phyloP scores from a whole-genome alignment of 2,329 filamentous ascomycete genomes.

The Pseudogymnoascus sp. region DNA sequence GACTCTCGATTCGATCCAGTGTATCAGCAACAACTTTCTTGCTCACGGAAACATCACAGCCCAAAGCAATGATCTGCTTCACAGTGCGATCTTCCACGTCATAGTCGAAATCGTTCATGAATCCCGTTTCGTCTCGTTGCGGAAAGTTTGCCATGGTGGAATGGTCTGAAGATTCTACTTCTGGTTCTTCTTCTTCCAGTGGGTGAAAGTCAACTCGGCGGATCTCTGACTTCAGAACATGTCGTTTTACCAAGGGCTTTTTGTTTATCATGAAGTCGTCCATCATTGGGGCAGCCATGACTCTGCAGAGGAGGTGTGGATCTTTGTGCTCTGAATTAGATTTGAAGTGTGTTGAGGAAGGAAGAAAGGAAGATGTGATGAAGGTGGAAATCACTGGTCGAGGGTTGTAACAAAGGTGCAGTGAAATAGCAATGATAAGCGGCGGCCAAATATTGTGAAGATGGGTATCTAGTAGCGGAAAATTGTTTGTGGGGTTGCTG shows the following conservation, averaged over 20 bases:
- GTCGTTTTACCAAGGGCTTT: not conserved
- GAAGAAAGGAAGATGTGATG: not conserved
- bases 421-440: not conserved
- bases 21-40: constrained; percentile 43
- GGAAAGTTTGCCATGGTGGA: not conserved
- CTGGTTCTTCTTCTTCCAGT: not conserved
- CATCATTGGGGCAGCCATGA: not conserved
- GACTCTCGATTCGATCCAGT: constrained; percentile 45
- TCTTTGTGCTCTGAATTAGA: not conserved
- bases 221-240: not conserved
- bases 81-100: constrained; percentile 34
- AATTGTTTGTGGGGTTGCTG: not conserved
- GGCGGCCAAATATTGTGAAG: not conserved
- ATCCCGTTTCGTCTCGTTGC: constrained; percentile 15
- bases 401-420: not conserved
- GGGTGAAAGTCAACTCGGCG: not conserved
- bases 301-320: not conserved
- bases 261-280: not conserved
- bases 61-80: constrained; percentile 54
- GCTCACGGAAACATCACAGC: constrained; percentile 47
- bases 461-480: not conserved
- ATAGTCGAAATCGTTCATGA: constrained; percentile 20
- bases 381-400: not conserved
- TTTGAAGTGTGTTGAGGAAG: not conserved
- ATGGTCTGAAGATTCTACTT: not conserved